Base-by-base conservation (phyloP, 2,329 filamentous ascomycete species). In the Curvularia sp. region DNA sequence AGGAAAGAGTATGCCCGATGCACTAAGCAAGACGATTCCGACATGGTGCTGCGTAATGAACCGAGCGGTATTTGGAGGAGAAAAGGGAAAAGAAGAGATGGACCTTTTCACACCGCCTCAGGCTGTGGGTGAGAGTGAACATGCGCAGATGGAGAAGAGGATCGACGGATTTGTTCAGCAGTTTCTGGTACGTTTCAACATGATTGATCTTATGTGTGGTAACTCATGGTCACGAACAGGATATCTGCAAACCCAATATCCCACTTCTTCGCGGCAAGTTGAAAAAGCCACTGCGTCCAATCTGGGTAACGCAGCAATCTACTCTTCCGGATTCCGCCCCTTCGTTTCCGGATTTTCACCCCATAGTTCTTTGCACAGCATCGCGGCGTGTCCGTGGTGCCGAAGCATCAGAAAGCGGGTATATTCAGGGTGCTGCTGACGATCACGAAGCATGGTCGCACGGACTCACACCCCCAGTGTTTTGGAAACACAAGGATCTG, bases 1-100 rank as follows among this genome's bases (percentile, higher is more conserved):
- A 52, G 95, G 95, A 9, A 98, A 98, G 80, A 86, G 90, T 86
- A 96, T 98, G 88, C 94, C 95, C 0, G 95, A 99, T 79, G 93
- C 95, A 15, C 84, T 99, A 18, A 92, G 90, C 68, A 97, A 97
- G 77, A 98, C 95, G 0, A 83, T 98, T 26, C 94, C 95, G 1
- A 91, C 97, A 62, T 99, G 95, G 95, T 93, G 91, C 77, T 87
- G 89, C 61, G 91, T 97, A 18, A 78, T 97, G 68, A 98, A 98
- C 77, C 83, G 85, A 47, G 81, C 87, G 3, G 80, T 98, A 4
- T 96, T 97, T 73, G 89, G 90, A 89, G 0, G 78, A 82, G 20
- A 65, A 80, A 3, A 69, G 15, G 78, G 18, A 4, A 35, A 38
- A 39, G 49, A 52, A 10, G 55, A 44, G 12, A 47, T 47, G 55